Evolutionary conservation across 1,284 basidiomycete species (phyloP).

Genomic region (Pseudozyma thailandica): DNA sequence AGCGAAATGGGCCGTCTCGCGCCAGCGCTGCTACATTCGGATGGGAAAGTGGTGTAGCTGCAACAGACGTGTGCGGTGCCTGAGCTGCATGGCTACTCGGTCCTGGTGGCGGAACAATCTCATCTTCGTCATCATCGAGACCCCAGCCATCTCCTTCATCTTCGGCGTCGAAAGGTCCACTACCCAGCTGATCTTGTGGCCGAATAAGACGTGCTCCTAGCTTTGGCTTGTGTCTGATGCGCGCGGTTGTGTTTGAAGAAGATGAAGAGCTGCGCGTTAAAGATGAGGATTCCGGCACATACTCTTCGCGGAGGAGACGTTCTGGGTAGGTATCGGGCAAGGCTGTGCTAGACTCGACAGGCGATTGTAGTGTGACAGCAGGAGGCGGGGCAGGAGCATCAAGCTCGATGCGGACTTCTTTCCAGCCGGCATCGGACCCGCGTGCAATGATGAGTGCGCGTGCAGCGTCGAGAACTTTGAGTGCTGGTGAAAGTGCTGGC

Average conservation of each 20-base stretch:
- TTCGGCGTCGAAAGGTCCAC: conserved; percentile 53
- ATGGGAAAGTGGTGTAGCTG: conserved; percentile 7
- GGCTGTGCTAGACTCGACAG: conserved; percentile 10
- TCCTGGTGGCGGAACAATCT: neutral
- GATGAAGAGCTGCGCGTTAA: conserved; percentile 39
- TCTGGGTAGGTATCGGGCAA: conserved; percentile 17
- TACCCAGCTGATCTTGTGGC: conserved; percentile 56
- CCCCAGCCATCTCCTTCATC: conserved; percentile 56
- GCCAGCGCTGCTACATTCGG: conserved; percentile 15
- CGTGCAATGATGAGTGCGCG: conserved; percentile 30
- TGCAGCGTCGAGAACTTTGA: conserved; percentile 32
- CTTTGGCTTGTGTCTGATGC: conserved; percentile 35
- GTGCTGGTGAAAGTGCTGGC: conserved; percentile 18
- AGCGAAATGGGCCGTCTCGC: conserved; percentile 12
- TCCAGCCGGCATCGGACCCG: conserved; percentile 33
- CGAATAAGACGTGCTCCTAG: conserved; percentile 53
- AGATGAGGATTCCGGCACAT: conserved; percentile 11
- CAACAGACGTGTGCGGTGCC: neutral
- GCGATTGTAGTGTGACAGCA: conserved; percentile 1
- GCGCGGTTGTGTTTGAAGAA: conserved; percentile 22
- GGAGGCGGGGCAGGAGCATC: conserved; percentile 30
- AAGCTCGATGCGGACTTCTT: conserved; percentile 31
- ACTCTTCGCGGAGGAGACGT: conserved; percentile 19
- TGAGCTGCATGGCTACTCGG: neutral
- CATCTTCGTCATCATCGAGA: conserved; percentile 50